phyloP scores from a whole-genome alignment of 768 basidiomycete genomes.

The Boletus vinaceobasis region DNA sequence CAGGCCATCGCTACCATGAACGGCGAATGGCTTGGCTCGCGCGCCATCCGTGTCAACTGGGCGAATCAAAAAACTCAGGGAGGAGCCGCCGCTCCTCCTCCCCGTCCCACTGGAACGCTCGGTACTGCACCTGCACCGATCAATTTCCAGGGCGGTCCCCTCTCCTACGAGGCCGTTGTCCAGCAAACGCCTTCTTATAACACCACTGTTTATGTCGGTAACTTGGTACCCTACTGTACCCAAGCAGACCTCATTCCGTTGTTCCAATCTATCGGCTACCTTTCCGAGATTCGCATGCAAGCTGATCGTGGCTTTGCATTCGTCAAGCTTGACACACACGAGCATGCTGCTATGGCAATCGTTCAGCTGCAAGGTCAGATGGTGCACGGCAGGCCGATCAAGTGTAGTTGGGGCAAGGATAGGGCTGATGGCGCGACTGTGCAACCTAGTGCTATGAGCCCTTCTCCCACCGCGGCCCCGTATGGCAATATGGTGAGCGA shows the following conservation, averaged over 20 bases:
- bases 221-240: constrained; percentile 94
- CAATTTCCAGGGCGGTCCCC: constrained; percentile 85
- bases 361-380: constrained; percentile 95
- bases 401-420: constrained; percentile 99
- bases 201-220: constrained; percentile 96
- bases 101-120: constrained; percentile 43
- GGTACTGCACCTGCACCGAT: constrained; percentile 81
- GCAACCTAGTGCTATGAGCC: constrained; percentile 53
- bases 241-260: constrained; percentile 97
- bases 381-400: constrained; percentile 96
- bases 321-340: constrained; percentile 97
- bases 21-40: constrained; percentile 97
- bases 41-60: constrained; percentile 99
- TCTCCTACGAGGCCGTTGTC: constrained; percentile 91
- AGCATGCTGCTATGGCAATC: constrained; percentile 97
- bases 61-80: constrained; percentile 98
- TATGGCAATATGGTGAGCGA: constrained; percentile 73
- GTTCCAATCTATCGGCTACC: constrained; percentile 98
- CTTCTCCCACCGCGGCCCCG: constrained; percentile 56
- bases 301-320: constrained; percentile 98
- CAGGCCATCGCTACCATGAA: constrained; percentile 99
- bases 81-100: constrained; percentile 30
- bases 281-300: constrained; percentile 99
- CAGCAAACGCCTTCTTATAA: constrained; percentile 93
- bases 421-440: constrained; percentile 68